Conservation (phyloP, 805 yeast genomes). For the Candida yuanshanica region DNA sequence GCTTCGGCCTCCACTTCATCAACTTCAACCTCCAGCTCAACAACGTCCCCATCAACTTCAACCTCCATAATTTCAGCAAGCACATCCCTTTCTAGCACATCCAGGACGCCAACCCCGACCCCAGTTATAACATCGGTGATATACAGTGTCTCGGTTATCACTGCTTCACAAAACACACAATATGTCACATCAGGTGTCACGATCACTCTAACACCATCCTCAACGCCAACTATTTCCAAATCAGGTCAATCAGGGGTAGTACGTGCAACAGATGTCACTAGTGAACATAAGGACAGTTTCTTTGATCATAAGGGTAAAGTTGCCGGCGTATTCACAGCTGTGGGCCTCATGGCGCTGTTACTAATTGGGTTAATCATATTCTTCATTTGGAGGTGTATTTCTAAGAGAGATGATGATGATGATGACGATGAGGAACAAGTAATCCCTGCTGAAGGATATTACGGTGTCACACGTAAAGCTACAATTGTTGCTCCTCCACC, state of each 20-base stretch:
- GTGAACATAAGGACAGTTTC: constrained; percentile 33
- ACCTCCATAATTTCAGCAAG: constrained; percentile 7
- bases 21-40: constrained; percentile 4
- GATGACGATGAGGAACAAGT: constrained; percentile 11
- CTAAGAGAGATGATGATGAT: not conserved
- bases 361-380: constrained; percentile 35
- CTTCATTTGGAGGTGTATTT: constrained; percentile 35
- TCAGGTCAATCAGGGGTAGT: not conserved
- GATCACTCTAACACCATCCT: constrained; percentile 9
- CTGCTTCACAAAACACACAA: constrained; percentile 6
- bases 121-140: constrained; percentile 6
- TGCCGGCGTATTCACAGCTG: constrained; percentile 80
- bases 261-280: not conserved
- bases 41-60: constrained; percentile 5
- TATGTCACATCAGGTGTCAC: constrained; percentile 7
- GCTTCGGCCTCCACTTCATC: constrained; percentile 4
- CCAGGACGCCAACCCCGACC: constrained; percentile 6
- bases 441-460: constrained; percentile 6
- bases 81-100: constrained; percentile 5
- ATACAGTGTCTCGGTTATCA: constrained; percentile 5
- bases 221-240: constrained; percentile 1
- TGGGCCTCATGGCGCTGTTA: constrained; percentile 57
- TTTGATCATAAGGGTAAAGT: constrained; percentile 71
- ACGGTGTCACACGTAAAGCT: not conserved
- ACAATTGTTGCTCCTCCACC: not conserved